Percentiles rank a stretch among this genome's conserved stretches.
Evolutionary conservation across 78 protist species (phyloP).

Genomic region (Dictyostelium firmibasis): DNA sequence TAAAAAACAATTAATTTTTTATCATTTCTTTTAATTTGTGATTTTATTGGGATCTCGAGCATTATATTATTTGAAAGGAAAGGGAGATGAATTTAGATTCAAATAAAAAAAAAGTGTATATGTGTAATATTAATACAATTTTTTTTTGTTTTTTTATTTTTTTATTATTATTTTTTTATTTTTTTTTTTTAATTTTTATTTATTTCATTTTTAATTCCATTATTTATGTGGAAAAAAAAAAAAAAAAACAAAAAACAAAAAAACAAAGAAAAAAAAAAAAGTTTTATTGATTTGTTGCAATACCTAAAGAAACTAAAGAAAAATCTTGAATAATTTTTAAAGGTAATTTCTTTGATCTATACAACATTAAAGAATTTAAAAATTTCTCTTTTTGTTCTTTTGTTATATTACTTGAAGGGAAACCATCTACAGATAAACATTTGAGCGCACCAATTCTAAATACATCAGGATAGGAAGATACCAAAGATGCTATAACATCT

Average conservation of each 20-base stretch:
- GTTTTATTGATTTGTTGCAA: neutral
- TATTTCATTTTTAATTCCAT: too few relatives aligned
- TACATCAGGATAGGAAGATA: neutral
- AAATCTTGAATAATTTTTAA: conserved; percentile 1
- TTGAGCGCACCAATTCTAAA: conserved; percentile 43
- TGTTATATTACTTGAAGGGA: conserved; percentile 21
- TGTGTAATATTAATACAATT: neutral
- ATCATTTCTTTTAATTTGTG: neutral
- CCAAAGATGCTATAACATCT: neutral
- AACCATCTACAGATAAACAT: conserved; percentile 19
- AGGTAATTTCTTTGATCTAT: conserved; percentile 1
- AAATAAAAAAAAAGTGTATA: neutral
- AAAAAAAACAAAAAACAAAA: too few relatives aligned
- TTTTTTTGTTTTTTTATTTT: neutral
- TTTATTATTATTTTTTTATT: too few relatives aligned
- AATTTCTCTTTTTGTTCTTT: conserved; percentile 38
- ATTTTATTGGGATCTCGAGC: neutral
- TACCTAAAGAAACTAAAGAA: conserved; percentile 26
- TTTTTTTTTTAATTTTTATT: too few relatives aligned
- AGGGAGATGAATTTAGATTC: neutral
- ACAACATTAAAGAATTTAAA: conserved; percentile 18
- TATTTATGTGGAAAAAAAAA: neutral
- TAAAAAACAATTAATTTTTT: neutral
- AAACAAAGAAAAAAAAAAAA: too few relatives aligned
- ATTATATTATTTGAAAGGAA: neutral